A percentile compares a stretch with the other conserved stretches of the same genome.
Conservation (phyloP, 1,284 basidiomycete species). For the Porodaedalea pini region DNA sequence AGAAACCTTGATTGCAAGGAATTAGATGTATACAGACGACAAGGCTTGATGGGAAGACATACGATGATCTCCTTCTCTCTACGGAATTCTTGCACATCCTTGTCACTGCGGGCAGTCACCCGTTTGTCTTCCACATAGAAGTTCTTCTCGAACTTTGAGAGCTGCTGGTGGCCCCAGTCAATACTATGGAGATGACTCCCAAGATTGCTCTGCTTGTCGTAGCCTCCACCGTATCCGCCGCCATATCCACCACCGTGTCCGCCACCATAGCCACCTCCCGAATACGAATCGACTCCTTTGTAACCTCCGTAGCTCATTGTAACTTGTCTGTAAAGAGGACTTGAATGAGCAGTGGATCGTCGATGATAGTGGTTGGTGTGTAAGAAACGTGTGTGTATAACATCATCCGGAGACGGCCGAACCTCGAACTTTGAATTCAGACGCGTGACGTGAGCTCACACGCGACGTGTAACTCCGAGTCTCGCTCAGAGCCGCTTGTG, state of each 20-base stretch:
- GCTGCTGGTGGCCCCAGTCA: conserved; percentile 76
- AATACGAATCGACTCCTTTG: neutral
- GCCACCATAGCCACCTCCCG: conserved; percentile 9
- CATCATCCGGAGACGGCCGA: neutral
- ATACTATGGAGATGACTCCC: conserved; percentile 81
- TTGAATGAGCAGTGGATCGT: neutral
- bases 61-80: conserved; percentile 86
- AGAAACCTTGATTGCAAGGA: conserved; percentile 59
- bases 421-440: too few species aligned
- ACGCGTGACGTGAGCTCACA: neutral
- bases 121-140: conserved; percentile 94
- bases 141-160: conserved; percentile 91
- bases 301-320: conserved; percentile 9
- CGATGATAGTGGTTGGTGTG: conserved; percentile 6
- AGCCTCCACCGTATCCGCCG: conserved; percentile 33
- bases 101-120: conserved; percentile 74
- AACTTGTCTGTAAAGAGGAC: neutral
- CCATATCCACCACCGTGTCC: conserved; percentile 29
- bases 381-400: neutral
- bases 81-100: conserved; percentile 87
- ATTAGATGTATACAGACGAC: conserved; percentile 7
- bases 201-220: conserved; percentile 79
- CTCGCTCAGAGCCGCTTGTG: too few species aligned
- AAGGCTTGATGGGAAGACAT: conserved; percentile 19
- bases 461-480: too few species aligned